Base-by-base conservation (phyloP, 345 rosid species). In the Arabis alpina region DNA sequence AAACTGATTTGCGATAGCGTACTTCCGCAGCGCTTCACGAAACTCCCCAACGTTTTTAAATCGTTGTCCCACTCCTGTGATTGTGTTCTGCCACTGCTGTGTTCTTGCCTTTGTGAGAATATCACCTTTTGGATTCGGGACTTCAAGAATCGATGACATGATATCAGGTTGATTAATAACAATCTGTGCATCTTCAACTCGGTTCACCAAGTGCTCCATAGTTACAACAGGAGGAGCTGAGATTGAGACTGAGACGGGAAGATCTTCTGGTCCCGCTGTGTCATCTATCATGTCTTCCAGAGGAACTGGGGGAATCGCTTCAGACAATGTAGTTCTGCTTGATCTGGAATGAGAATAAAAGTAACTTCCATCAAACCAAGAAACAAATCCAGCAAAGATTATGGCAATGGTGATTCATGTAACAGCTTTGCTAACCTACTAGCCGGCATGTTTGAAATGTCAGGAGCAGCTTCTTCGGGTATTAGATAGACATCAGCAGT, bases 1-100 rank as follows among this genome's bases (percentile, higher is more conserved):
- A 82, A 93, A 93, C 79, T 88, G 93, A 82, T 93, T 87, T 2
- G 98, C 92, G n/a, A 91, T 91, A 2, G 98, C 93, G 72, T 85
- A 93, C 73, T 86, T 93, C 23, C 94, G 83, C 75, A 93, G 28
- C 1, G 90, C 64, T 80, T 93, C 97, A 6, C 98, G 96, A 61
- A 93, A 93, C 78, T 93, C 97, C 10, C 80, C 80, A 14, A 93
- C 96, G 14, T 89, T 81, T 72, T 80, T 82, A 69, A 93, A 91
- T 70, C 98, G 79, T 76, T 93, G 98, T 50, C 96, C 97, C 32
- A 91, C 96, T 13, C 96, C 97, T 27, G 96, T 91, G 54, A 91
- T 91, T 27, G 91, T 84, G 82, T 85, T 82, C 82, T 93, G 97
- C 97, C 98, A 93, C 64, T 85, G 94, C 76, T 85, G 91, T 13